Evolutionary conservation across 768 basidiomycete species (phyloP).

Genomic region (Suillus fuscotomentosus): DNA sequence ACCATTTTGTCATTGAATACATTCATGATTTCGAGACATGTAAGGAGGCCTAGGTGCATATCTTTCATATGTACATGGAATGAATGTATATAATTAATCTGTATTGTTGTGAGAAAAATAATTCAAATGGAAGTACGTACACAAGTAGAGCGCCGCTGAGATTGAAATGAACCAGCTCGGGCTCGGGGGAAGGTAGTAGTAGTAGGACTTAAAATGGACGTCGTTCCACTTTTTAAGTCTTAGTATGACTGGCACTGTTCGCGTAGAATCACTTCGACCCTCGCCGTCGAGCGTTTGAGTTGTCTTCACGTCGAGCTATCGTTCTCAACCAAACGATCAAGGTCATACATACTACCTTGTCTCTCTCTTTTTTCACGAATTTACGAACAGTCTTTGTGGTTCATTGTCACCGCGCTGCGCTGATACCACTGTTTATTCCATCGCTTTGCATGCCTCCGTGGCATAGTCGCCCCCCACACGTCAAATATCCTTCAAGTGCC

Average conservation of each 20-base stretch:
- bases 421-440: neutral
- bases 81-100: too few relatives aligned
- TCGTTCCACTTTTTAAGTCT: conserved; percentile 8
- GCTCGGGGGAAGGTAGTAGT: neutral
- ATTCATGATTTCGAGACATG: too few relatives aligned
- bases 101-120: too few relatives aligned
- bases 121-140: too few relatives aligned
- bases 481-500: neutral
- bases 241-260: neutral
- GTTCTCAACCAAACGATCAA: neutral
- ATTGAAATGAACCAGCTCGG: neutral
- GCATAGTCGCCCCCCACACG: neutral
- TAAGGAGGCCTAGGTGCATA: too few relatives aligned
- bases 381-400: neutral
- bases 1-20: too few relatives aligned
- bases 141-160: neutral
- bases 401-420: neutral
- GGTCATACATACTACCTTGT: neutral
- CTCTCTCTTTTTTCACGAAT: neutral
- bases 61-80: too few relatives aligned
- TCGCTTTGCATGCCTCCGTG: neutral
- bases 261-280: neutral
- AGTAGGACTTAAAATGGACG: conserved; percentile 1
- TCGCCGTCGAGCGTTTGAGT: neutral
- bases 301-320: neutral